Base-by-base conservation (phyloP, 805 yeast species). In the Yarrowia sp. region DNA sequence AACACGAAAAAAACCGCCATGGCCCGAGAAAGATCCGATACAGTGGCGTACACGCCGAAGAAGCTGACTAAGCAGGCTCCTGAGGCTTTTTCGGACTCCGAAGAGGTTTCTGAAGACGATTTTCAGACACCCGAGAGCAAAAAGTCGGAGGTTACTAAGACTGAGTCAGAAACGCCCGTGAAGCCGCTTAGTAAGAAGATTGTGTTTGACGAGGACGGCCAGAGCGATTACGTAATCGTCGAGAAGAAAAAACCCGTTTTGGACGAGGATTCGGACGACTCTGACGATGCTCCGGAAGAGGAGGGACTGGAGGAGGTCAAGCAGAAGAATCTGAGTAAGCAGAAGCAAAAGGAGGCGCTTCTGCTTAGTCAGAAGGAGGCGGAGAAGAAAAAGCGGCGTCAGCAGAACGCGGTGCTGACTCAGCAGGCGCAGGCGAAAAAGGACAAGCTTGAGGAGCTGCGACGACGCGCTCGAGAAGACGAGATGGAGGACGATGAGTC, bases 231-330 rank as follows among this genome's bases (percentile, higher is more conserved):
- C 19, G 35, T 38, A 12, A 39, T 55, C 6, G n/a, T 55, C 14
- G 47, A 55, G 61, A 36, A 39, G 38, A 55, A 55, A 27, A 55
- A 38, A 12, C 27, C 9, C 5, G 29, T 38, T 14, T 14, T 29
- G 38, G 47, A 55, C 29, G 61, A 27, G 27, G 18, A 24, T 13
- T 63, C 60, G 16, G 44, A 46, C 55, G 71, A 66, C 38, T 53
- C 61, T 41, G 76, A 73, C 63, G 73, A 69, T 47, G 76, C 76
- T 3, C 76, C 76, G 13, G 76, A 73, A 44, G 76, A 73, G 61
- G 72, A 70, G 42, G 63, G 68, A 9, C 64, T 71, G 49, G 39
- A 56, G 19, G 67, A 61, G 8, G 64, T 73, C 1, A 65, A 66
- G 13, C 56, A 58, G 24, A 36, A 62, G 19, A 42, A 61, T 9